phyloP scores from a whole-genome alignment of 1,284 basidiomycete species.

The Trichosporon sp. region DNA sequence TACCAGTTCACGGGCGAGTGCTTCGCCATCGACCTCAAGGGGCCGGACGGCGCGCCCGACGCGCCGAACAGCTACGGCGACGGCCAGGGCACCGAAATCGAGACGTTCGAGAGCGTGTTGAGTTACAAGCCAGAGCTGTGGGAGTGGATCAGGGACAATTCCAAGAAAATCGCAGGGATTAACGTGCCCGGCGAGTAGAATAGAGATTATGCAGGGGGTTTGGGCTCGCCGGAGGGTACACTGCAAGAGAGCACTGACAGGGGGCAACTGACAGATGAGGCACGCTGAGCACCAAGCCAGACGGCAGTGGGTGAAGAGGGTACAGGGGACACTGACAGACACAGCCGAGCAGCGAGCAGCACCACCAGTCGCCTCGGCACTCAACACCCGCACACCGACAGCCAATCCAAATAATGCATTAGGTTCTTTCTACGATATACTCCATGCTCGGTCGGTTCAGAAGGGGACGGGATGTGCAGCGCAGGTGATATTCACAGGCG shows the following conservation, averaged over 20 bases:
- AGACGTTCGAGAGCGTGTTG: conserved; percentile 28
- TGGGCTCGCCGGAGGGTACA: neutral
- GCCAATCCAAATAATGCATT: neutral
- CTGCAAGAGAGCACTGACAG: too few species aligned
- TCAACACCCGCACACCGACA: too few species aligned
- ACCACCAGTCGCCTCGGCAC: too few species aligned
- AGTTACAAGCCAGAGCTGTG: conserved; percentile 2
- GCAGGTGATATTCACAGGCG: neutral
- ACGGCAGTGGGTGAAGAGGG: too few species aligned
- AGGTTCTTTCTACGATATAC: neutral
- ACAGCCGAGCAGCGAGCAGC: too few species aligned
- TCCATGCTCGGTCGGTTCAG: too few species aligned
- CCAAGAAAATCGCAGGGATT: conserved; percentile 8
- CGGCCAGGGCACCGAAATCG: conserved; percentile 40
- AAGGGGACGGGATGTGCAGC: too few species aligned
- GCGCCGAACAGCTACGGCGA: conserved; percentile 36
- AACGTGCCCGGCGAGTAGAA: conserved; percentile 16
- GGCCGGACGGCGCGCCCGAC: conserved; percentile 41
- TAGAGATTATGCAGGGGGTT: neutral
- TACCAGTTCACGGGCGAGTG: conserved; percentile 46
- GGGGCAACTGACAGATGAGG: too few species aligned
- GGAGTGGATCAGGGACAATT: conserved; percentile 6
- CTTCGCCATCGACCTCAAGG: conserved; percentile 43
- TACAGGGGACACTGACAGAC: too few species aligned
- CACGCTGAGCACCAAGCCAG: too few species aligned